phyloP scores from a whole-genome alignment of 2,329 filamentous ascomycete species.

The Cladosporium sphaerospermum region DNA sequence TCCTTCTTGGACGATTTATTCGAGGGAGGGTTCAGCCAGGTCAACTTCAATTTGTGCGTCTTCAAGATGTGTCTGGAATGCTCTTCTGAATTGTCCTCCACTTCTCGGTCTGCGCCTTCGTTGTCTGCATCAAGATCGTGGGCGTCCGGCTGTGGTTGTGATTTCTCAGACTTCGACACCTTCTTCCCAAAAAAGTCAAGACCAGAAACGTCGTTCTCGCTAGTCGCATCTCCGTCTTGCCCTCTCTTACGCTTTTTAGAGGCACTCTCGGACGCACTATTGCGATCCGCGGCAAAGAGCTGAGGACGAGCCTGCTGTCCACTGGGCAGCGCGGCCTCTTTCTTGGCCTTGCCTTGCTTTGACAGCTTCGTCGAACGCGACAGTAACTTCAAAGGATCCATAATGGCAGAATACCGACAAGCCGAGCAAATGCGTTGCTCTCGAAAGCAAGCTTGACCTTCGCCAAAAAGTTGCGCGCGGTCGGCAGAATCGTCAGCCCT shows the following conservation, averaged over 20 bases:
- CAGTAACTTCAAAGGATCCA: constrained; percentile 69
- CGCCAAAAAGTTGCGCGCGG: constrained; percentile 6
- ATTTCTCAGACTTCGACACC: not conserved
- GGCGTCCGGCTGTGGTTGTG: constrained; percentile 4
- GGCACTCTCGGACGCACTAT: constrained; percentile 20
- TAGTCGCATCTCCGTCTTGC: constrained; percentile 17
- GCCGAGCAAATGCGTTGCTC: too few relatives aligned
- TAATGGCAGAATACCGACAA: constrained; percentile 25
- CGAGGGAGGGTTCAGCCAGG: constrained; percentile 22
- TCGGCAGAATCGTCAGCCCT: not conserved
- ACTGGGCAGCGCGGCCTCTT: constrained; percentile 49
- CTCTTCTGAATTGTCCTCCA: not conserved
- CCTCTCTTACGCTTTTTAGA: constrained; percentile 40
- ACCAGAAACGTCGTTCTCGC: not conserved
- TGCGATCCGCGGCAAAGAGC: constrained; percentile 43
- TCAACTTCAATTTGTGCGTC: constrained; percentile 31
- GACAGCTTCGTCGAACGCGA: constrained; percentile 61
- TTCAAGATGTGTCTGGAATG: constrained; percentile 19
- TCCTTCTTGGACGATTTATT: constrained; percentile 37
- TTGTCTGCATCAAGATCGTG: not conserved
- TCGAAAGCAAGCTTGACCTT: too few relatives aligned
- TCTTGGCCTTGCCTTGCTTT: constrained; percentile 28
- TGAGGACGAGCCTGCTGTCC: constrained; percentile 62
- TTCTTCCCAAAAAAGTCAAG: constrained; percentile 3
- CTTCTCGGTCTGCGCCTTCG: constrained; percentile 6